Base-by-base conservation (phyloP, 176 grass and related monocot genomes). In the Otatea glauca region DNA sequence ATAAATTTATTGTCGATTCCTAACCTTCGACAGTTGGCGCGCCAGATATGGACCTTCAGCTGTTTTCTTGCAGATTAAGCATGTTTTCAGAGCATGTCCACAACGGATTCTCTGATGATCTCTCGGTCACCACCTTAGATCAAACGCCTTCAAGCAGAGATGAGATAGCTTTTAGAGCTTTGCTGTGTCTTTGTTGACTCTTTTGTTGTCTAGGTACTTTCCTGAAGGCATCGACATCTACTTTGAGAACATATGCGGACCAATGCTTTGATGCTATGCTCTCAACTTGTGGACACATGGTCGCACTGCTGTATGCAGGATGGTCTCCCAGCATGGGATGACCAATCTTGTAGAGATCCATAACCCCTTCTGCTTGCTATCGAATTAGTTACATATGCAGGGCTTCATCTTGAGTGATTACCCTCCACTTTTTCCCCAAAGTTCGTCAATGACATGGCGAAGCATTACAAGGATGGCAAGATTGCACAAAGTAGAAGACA, bases 351-450 rank as follows among this genome's bases (percentile, higher is more conserved):
- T 75, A 38, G 87, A 84, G 15, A 90, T 94, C 80, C 82, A 81
- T 25, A 94, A 94, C 77, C 72, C 88, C 37, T 85, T 34, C 61
- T 85, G 61, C 21, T 70, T 94, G 45, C 49, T 94, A n/a, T 43
- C 65, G 14, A 94, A 87, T 43, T 68, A 90, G 1, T 45, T 94
- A 25, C 74, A 23, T 18, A 84, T 92, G 84, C 85, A 88, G 60
- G 92, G 92, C 16, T 97, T 97, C 72, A 80, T 94, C 63, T 92
- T 94, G 85, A 91, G 75, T 45, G 90, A 97, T 77, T 64, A 92
- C n/a, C 35, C 65, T 92, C 27, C 91, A 91, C 68, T 32, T 93
- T 63, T 90, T 86, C n/a, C 71, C 87, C 91, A 29, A 69, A 80
- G n/a, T 97, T 97, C 60, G 56, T 94, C 4, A 76, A 88, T 2